Base-by-base conservation (phyloP, 1,284 basidiomycete genomes). In the Sphagnurus paluster region DNA sequence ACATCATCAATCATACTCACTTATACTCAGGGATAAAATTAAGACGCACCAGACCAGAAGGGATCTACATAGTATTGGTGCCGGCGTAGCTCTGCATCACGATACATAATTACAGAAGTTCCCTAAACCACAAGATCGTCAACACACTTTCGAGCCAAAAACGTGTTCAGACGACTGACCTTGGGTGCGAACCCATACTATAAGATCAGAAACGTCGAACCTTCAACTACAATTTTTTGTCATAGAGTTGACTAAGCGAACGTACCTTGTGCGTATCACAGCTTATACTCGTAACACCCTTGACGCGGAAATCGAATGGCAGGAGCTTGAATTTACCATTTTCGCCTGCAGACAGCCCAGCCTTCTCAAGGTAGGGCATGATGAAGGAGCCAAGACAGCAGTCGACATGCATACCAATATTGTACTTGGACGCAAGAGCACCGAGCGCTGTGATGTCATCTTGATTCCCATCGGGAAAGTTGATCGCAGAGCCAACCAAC, bases 51-150 rank as follows among this genome's bases (percentile, higher is more conserved):
- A 13, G 81, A 69, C 93, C 93, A 96, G 37, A 75, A 69, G 3
- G 92, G 80, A 54, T 84, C 84, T 19, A 93, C 75, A 56, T 91
- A 94, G 71, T 94, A 96, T 62, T 95, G 92, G 63, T 84, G 81
- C 55, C 76, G 71, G 39, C 93, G 79, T 24, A 94, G 74, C 46
- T 82, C 81, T 25, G 80, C 74, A 42, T 83, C 75, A 14, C 84
- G 81, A 67, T 95, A 96, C 93, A 97, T 95, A 59, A 97, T 84
- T 34, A 96, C 90, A 3, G 93, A 95, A n/a, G 88, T 87, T 20
- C 93, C 90, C 85, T 93, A 48, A 26, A 35, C 42, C 42, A 11
- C 37, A 37, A 42, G 40, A 36, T 41, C n/a, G 32, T 32, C 41
- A 28, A 39, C 1, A 23, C 14, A 28, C 5, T 11, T 8, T 21